phyloP scores from a whole-genome alignment of 345 rosid genomes.

The Viola odorata region DNA sequence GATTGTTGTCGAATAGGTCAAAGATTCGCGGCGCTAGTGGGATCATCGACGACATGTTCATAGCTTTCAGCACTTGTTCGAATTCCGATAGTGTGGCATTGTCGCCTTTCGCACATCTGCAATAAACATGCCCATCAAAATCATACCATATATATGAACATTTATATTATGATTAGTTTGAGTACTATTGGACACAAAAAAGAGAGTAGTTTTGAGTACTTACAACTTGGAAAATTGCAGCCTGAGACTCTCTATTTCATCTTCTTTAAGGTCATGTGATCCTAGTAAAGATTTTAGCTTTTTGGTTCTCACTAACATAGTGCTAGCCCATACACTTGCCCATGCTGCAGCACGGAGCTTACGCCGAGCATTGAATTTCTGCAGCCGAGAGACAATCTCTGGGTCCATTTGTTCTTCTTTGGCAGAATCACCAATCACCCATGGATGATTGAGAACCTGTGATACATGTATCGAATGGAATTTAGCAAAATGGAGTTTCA shows the following conservation, averaged over 20 bases:
- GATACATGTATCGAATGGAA: too few species aligned
- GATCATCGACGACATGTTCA: conserved; percentile 52
- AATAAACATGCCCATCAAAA: neutral
- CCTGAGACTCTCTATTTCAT: conserved; percentile 49
- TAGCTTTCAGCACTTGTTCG: conserved; percentile 56
- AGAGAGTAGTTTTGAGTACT: conserved; percentile 7
- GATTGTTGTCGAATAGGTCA: conserved; percentile 53
- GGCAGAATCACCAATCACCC: conserved; percentile 61
- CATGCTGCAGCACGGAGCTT: conserved; percentile 58
- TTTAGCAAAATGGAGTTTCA: neutral
- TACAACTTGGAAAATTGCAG: conserved; percentile 44
- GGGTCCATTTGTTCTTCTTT: conserved; percentile 59
- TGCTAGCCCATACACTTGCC: conserved; percentile 56
- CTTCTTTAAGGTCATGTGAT: conserved; percentile 45
- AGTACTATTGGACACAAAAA: too few species aligned
- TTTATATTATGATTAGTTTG: neutral
- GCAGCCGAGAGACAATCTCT: conserved; percentile 49
- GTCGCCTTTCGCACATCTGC: conserved; percentile 60
- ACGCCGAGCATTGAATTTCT: conserved; percentile 53
- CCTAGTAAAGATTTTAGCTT: conserved; percentile 48
- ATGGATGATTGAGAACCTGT: conserved; percentile 52
- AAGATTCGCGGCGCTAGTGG: conserved; percentile 60
- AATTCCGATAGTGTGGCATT: conserved; percentile 57
- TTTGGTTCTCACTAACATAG: conserved; percentile 49
- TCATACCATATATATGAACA: too few species aligned